Evolutionary conservation across 2,329 filamentous ascomycete species (phyloP), one percentile per base, ranked within the genome.

Genomic region (Mollisia scopiformis): DNA sequence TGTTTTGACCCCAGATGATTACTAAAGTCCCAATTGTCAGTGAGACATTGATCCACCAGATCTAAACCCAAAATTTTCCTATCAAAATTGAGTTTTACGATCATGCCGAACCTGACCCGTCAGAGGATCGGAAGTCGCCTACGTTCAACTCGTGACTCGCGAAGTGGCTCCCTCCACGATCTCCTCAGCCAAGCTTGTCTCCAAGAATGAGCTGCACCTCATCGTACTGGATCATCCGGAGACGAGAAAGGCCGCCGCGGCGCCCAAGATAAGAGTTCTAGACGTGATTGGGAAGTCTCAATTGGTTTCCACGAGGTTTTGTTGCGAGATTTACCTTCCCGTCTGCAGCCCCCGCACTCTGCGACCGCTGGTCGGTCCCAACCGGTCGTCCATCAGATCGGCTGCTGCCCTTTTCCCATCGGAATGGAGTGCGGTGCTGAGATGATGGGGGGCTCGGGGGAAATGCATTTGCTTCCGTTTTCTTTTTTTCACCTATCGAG

Each of bases 191-290:
- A 5, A 37, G 11, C n/a, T 11, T 37, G 39, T 21, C 39, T 21
- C n/a, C n/a, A 43, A 43, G 23, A 43, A 43, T 43, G 39, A 21
- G 5, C 23, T 23, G n/a, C n/a, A 43, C n/a, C 39, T 19, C 39
- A 43, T 19, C 1, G 6, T 21, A 23, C 39, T 43, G 39, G 39
- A 23, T 43, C 16, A 43, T 19, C 39, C 4, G 39, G 23, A n/a
- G n/a, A n/a, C n/a, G 39, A 43, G 39, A 43, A 47, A 27, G 43
- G 43, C 43, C 43, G 43, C 43, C 43, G 43, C 43, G 43, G 43
- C 43, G 23, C 43, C 43, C 43, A 25, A 6, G 43, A 47, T 47
- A 47, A 47, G 43, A 14, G 11, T 13, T 47, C 43, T 47, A 13
- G 3, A 16, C 10, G 14, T 47, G 43, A 47, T 47, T 47, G 43